Percentiles rank a stretch among this genome's conserved stretches.
Evolutionary conservation across 2,329 filamentous ascomycete genomes (phyloP).

Genomic region (Colletotrichum lupini): DNA sequence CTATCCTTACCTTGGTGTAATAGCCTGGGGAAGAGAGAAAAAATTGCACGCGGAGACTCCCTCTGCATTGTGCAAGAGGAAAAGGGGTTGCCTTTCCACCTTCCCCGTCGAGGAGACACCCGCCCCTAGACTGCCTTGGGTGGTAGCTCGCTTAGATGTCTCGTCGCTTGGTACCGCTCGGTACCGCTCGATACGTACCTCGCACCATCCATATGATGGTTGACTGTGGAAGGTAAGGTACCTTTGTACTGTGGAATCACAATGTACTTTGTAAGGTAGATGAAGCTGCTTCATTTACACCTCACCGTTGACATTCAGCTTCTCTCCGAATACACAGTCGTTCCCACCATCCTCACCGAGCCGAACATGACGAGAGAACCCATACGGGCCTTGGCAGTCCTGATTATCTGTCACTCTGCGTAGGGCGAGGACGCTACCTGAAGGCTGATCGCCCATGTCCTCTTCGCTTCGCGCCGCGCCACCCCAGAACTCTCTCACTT

Average conservation of each 20-base stretch:
- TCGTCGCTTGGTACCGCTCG: not conserved
- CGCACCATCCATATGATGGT: not conserved
- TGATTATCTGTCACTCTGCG: not conserved
- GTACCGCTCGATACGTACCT: not conserved
- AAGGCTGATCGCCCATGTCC: not conserved
- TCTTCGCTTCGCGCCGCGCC: not conserved
- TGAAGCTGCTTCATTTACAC: not conserved
- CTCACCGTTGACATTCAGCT: not conserved
- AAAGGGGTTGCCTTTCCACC: constrained; percentile 1
- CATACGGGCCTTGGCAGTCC: not conserved
- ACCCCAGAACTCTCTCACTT: not conserved
- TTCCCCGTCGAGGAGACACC: constrained; percentile 3
- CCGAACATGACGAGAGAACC: not conserved
- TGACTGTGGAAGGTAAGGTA: not conserved
- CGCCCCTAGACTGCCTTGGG: not conserved
- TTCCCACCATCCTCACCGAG: not conserved
- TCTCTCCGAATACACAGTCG: not conserved
- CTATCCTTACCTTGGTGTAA: not conserved
- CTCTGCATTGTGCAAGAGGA: not conserved
- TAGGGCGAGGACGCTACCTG: not conserved
- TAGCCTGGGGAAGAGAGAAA: not conserved
- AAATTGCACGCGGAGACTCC: not conserved
- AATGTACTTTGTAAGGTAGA: not conserved
- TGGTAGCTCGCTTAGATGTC: not conserved
- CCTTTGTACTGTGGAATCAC: too few species aligned